These are phyloP conservation scores for Quercus glauca DNA, from an alignment of 306 rosid genomes.

Conservation along the genomic window DNA sequence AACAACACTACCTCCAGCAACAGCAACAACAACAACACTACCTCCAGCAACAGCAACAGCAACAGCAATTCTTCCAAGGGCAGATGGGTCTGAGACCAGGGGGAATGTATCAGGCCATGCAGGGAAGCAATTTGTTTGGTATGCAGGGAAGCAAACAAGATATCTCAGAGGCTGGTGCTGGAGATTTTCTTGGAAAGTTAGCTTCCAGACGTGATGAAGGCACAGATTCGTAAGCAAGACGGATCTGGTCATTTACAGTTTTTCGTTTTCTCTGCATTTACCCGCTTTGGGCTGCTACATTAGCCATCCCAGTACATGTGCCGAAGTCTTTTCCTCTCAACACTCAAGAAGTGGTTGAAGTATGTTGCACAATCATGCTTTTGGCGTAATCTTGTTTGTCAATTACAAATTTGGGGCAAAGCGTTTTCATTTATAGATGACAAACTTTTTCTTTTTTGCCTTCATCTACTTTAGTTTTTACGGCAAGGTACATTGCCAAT, in stretches of 20 bases:
- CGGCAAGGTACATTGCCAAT: neutral
- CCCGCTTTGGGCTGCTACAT: neutral
- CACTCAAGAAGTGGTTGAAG: neutral
- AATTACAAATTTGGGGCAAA: neutral
- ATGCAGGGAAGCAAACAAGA: conserved; percentile 39
- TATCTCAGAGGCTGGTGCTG: conserved; percentile 30
- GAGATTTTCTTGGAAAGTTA: conserved; percentile 30
- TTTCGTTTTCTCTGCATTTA: neutral
- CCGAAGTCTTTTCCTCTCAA: neutral
- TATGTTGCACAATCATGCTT: neutral
- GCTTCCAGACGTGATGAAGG: neutral
- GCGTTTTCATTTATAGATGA: neutral
- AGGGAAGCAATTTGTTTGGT: conserved; percentile 22
- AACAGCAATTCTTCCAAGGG: conserved; percentile 13
- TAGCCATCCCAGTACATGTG: neutral
- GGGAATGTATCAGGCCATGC: conserved; percentile 24
- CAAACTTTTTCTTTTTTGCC: neutral
- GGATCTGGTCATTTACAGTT: neutral
- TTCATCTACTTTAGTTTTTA: neutral
- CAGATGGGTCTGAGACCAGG: conserved; percentile 29
- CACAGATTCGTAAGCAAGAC: conserved; percentile 13
- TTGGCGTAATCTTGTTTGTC: neutral
- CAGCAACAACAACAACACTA: conserved; percentile 21
- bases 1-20: conserved; percentile 34
- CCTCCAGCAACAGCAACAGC: conserved; percentile 29